phyloP scores from a whole-genome alignment of 768 basidiomycete species.

The Suillus americanus region DNA sequence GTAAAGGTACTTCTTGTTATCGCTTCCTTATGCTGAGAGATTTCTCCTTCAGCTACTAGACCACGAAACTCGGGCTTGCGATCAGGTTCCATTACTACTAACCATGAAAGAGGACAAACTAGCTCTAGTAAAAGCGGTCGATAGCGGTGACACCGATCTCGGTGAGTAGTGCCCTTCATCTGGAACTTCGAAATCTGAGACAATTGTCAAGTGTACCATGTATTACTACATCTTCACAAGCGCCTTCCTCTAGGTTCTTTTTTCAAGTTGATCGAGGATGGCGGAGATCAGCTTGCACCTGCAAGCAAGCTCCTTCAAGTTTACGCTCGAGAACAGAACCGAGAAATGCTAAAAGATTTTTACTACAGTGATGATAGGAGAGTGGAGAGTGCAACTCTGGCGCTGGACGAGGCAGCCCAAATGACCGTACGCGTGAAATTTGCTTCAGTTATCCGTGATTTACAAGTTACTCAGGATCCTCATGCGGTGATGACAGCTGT shows the following conservation, averaged over 20 bases:
- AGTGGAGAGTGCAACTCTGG: constrained; percentile 89
- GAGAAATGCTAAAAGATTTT: constrained; percentile 91
- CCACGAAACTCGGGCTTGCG: constrained; percentile 81
- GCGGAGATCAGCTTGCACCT: constrained; percentile 69
- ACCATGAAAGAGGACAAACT: constrained; percentile 93
- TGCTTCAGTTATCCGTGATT: background rate
- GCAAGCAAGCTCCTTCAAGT: constrained; percentile 83
- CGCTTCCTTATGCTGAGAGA: background rate
- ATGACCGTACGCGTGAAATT: constrained; percentile 51
- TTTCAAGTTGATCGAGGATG: constrained; percentile 93
- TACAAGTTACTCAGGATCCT: constrained; percentile 57
- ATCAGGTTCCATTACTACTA: constrained; percentile 91
- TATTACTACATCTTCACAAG: constrained; percentile 84
- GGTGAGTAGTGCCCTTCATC: constrained; percentile 44
- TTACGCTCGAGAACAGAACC: constrained; percentile 86
- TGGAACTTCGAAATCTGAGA: constrained; percentile 3
- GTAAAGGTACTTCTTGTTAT: constrained; percentile 36
- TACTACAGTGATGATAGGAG: constrained; percentile 97
- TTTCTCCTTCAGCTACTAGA: constrained; percentile 69
- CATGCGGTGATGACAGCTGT: constrained; percentile 67
- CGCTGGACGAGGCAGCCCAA: constrained; percentile 74
- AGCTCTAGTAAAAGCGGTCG: constrained; percentile 86
- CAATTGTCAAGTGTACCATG: constrained; percentile 75
- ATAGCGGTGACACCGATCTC: constrained; percentile 94
- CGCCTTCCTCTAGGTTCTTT: constrained; percentile 85